A percentile compares a stretch with the other conserved stretches of the same genome.
These are phyloP conservation scores for Saposhnikovia divaricata DNA, from an alignment of 129 eudicot genomes.

Conservation along the genomic window DNA sequence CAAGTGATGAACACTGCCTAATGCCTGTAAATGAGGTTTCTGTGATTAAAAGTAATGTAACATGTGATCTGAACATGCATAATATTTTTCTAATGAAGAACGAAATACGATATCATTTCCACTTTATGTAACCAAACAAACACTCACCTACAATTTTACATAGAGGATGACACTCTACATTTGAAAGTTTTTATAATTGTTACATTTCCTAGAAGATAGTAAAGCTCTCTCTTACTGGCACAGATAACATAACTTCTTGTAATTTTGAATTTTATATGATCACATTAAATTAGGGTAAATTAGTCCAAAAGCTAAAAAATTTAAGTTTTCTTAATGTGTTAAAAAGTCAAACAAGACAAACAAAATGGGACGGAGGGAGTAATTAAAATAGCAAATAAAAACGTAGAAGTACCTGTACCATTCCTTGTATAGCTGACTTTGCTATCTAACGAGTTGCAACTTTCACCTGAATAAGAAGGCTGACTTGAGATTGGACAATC, in stretches of 20 bases:
- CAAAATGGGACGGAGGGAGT: too few species aligned
- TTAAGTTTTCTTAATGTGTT: too few species aligned
- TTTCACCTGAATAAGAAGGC: constrained; percentile 51
- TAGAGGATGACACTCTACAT: not conserved
- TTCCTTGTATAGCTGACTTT: constrained; percentile 40
- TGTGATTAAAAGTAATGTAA: not conserved
- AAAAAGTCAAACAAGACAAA: too few species aligned
- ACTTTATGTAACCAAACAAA: not conserved
- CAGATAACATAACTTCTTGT: too few species aligned
- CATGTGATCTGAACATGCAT: not conserved
- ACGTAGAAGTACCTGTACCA: constrained; percentile 31
- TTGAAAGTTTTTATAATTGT: too few species aligned
- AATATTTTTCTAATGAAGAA: not conserved
- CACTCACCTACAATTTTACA: not conserved
- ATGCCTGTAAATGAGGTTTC: constrained; percentile 34
- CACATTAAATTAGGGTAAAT: too few species aligned
- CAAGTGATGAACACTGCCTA: constrained; percentile 26
- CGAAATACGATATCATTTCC: not conserved
- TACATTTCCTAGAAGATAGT: too few species aligned
- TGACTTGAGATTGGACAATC: constrained; percentile 35
- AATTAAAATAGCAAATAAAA: not conserved
- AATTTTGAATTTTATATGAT: too few species aligned
- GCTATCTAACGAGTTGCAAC: constrained; percentile 60
- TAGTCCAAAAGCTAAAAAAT: too few species aligned
- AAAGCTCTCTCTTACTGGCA: too few species aligned